Evolutionary conservation across 2,329 filamentous ascomycete species (phyloP).

Genomic region (Xylaria digitata): DNA sequence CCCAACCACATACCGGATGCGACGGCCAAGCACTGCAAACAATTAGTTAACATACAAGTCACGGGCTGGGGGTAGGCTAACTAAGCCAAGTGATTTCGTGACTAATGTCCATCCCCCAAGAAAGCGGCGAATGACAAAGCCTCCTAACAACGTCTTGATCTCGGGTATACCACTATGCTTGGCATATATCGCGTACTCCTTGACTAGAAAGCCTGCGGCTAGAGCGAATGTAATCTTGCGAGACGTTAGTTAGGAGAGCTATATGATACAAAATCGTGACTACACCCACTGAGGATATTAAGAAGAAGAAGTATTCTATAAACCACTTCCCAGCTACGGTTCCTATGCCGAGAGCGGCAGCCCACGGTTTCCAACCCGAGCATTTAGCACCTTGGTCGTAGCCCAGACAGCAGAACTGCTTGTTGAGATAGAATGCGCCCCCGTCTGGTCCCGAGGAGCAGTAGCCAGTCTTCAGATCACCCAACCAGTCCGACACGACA

Average conservation of each 20-base stretch:
- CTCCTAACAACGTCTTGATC: slow-evolving; percentile 95
- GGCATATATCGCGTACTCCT: slow-evolving; percentile 86
- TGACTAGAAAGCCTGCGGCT: slow-evolving; percentile 81
- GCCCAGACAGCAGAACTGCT: slow-evolving; percentile 91
- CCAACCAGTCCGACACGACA: slow-evolving; percentile 91
- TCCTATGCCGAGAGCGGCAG: slow-evolving; percentile 74
- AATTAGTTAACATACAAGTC: slow-evolving; percentile 42
- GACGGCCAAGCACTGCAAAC: slow-evolving; percentile 81
- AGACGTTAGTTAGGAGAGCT: slow-evolving; percentile 33
- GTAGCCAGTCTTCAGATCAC: slow-evolving; percentile 89
- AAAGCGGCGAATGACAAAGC: slow-evolving; percentile 90
- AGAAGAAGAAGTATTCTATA: slow-evolving; percentile 87
- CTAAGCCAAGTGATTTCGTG: slow-evolving; percentile 89
- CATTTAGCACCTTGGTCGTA: slow-evolving; percentile 87
- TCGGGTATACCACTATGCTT: slow-evolving; percentile 97
- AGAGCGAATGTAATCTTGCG: slow-evolving; percentile 78
- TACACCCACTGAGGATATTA: slow-evolving; percentile 78
- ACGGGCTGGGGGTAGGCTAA: slow-evolving; percentile 55
- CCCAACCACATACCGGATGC: slow-evolving; percentile 96
- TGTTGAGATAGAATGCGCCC: slow-evolving; percentile 90
- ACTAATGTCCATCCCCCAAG: slow-evolving; percentile 88
- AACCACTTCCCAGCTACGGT: slow-evolving; percentile 79
- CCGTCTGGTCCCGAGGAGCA: slow-evolving; percentile 81
- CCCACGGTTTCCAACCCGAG: slow-evolving; percentile 88
- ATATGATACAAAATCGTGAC: slow-evolving; percentile 1